These are phyloP conservation scores for Tuber melanosporum DNA, from an alignment of 495 filamentous ascomycete species.

Conservation along the genomic window DNA sequence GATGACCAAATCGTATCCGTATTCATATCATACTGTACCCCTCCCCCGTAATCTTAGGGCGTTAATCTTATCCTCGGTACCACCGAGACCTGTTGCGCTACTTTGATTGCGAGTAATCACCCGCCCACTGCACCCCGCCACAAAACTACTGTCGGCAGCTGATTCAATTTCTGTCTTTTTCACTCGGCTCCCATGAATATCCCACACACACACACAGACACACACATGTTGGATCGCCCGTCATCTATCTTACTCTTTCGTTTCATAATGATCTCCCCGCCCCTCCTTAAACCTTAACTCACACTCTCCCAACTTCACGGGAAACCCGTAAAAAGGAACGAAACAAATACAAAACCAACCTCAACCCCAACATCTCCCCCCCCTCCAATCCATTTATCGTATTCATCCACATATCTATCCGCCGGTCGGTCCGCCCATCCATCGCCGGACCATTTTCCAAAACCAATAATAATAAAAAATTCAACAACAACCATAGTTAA, in stretches of 20 bases:
- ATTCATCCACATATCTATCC: background rate
- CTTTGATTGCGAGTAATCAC: background rate
- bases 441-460: background rate
- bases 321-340: background rate
- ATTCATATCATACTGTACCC: background rate
- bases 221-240: background rate
- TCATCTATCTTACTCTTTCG: background rate
- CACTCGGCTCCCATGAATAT: background rate
- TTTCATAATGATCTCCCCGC: constrained; percentile 1
- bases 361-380: background rate
- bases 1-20: background rate
- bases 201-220: background rate
- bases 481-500: background rate
- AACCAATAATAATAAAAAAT: background rate
- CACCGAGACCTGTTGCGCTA: background rate
- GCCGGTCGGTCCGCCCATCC: background rate
- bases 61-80: background rate
- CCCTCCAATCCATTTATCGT: background rate
- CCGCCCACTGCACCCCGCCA: background rate
- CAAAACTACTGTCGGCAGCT: background rate
- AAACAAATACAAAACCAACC: background rate
- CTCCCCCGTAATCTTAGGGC: background rate
- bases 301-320: background rate
- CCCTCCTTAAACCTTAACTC: background rate
- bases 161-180: background rate